phyloP scores from a whole-genome alignment of 352 stramenopile genomes.

The Phytophthora cactorum region DNA sequence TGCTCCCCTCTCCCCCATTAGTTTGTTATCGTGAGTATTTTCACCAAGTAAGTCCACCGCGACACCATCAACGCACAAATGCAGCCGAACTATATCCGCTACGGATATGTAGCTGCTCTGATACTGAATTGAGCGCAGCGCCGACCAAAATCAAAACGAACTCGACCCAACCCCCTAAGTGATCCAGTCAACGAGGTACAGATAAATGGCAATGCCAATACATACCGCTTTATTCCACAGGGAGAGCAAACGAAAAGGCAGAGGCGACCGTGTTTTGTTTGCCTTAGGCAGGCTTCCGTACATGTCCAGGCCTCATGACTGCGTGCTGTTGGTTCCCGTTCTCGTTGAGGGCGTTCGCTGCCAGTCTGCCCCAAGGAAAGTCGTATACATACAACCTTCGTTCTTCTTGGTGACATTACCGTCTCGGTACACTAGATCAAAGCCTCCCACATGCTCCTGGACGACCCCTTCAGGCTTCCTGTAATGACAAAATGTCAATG shows the following conservation, averaged over 20 bases:
- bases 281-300: not conserved
- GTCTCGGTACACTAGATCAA: constrained; percentile 84
- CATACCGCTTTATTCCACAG: constrained; percentile 31
- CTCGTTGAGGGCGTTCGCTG: constrained; percentile 42
- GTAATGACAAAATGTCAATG: constrained; percentile 22
- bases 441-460: constrained; percentile 67
- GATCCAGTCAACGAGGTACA: constrained; percentile 34
- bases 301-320: constrained; percentile 3
- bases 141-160: constrained; percentile 35
- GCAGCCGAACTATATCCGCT: constrained; percentile 16
- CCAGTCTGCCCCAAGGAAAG: constrained; percentile 69
- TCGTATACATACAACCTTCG: constrained; percentile 79
- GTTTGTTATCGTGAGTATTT: constrained; percentile 48
- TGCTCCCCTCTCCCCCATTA: constrained; percentile 12
- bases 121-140: constrained; percentile 29
- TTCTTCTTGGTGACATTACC: constrained; percentile 60
- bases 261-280: constrained; percentile 5
- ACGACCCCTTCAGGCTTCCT: constrained; percentile 35
- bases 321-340: constrained; percentile 6
- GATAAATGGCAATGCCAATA: constrained; percentile 40
- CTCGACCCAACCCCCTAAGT: constrained; percentile 27
- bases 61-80: constrained; percentile 21
- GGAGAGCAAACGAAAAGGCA: constrained; percentile 18
- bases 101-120: constrained; percentile 12
- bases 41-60: constrained; percentile 24